Conservation (phyloP, 257 asterid species). For the Coffea canephora region DNA sequence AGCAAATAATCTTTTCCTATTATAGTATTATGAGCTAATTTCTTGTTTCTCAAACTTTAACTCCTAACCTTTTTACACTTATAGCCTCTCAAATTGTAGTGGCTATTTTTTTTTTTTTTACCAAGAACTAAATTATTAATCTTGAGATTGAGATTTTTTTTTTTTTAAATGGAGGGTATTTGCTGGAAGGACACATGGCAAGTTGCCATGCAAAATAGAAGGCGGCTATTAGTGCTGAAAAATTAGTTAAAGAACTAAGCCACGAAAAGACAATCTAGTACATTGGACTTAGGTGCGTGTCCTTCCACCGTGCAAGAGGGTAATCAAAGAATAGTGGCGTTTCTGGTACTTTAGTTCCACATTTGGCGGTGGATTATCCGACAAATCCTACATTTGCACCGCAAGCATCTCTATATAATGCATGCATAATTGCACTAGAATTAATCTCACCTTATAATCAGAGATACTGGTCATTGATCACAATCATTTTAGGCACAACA, state of each 20-base stretch:
- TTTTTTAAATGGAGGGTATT: no score
- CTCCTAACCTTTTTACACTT: not conserved
- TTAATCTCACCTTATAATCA: not conserved
- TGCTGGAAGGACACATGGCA: not conserved
- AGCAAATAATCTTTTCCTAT: not conserved
- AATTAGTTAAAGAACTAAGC: not conserved
- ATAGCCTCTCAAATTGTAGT: not conserved
- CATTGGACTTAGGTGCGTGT: not conserved
- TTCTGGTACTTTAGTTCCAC: not conserved
- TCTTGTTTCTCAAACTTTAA: not conserved
- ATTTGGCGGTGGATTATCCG: not conserved
- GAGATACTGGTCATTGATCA: no score
- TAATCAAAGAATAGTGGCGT: not conserved
- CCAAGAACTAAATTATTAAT: no score
- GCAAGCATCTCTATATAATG: not conserved
- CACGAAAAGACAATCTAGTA: not conserved
- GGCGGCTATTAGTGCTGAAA: no score
- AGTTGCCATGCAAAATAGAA: no score
- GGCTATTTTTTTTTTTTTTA: no score
- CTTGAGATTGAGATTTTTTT: not conserved
- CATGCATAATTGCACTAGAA: not conserved
- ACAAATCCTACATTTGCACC: no score
- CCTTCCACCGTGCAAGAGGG: not conserved
- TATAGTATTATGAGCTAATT: no score
- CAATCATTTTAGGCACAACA: not conserved